A percentile compares a stretch with the other conserved stretches of the same genome.
Conservation (phyloP, 1,284 basidiomycete genomes). For the Mycosarcoma mackinlayi region DNA sequence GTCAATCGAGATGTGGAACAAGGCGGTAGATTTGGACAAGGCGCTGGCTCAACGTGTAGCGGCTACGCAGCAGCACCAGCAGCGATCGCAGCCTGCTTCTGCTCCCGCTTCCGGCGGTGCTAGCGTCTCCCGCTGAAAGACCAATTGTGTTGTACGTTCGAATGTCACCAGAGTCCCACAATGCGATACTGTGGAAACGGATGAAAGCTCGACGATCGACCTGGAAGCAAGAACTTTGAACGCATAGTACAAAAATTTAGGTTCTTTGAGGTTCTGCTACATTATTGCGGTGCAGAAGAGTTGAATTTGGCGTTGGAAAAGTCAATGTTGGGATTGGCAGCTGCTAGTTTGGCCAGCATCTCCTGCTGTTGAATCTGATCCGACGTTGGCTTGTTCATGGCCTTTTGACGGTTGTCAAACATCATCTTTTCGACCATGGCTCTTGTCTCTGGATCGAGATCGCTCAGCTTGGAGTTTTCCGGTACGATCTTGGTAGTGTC, state of each 20-base stretch:
- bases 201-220: background rate
- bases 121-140: constrained; percentile 20
- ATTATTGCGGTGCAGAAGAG: constrained; percentile 9
- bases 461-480: constrained; percentile 92
- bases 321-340: constrained; percentile 49
- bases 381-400: constrained; percentile 83
- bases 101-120: constrained; percentile 1
- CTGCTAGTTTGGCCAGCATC: constrained; percentile 48
- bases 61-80: constrained; percentile 14
- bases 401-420: constrained; percentile 99
- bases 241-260: too few species aligned
- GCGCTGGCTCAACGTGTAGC: constrained; percentile 16
- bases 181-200: too few species aligned
- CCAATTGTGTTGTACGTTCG: too few species aligned
- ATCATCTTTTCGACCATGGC: constrained; percentile 99
- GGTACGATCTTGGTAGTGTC: constrained; percentile 97
- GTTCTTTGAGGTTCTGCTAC: background rate
- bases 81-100: constrained; percentile 11
- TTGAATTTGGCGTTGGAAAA: constrained; percentile 52
- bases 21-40: constrained; percentile 48
- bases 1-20: constrained; percentile 42
- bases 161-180: too few species aligned
- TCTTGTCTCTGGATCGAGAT: constrained; percentile 91
- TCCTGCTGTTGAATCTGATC: constrained; percentile 64
- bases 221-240: background rate